phyloP scores from a whole-genome alignment of 306 rosid genomes.

The Arachis stenosperma region DNA sequence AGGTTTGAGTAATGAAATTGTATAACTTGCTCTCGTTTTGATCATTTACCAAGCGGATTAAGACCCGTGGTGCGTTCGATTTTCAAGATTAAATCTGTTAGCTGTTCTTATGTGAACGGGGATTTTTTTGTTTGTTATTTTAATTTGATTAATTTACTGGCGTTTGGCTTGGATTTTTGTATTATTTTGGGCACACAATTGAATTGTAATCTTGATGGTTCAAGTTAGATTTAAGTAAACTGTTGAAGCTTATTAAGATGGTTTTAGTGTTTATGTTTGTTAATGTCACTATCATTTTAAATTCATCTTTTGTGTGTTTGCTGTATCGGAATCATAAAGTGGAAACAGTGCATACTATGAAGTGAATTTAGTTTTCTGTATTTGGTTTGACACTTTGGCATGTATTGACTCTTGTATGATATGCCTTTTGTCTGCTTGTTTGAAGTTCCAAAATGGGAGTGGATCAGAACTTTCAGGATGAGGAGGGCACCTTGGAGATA shows the following conservation, averaged over 20 bases:
- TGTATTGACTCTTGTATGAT: slow-evolving; percentile 29
- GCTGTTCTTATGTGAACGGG: background rate
- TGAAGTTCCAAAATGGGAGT: slow-evolving; percentile 68
- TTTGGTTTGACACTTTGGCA: slow-evolving; percentile 35
- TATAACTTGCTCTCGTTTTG: slow-evolving; percentile 25
- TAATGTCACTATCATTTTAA: background rate
- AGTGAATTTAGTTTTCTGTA: slow-evolving; percentile 19
- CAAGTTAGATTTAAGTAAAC: background rate
- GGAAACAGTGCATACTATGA: slow-evolving; percentile 9
- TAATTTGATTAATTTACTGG: slow-evolving; percentile 33
- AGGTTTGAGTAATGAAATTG: background rate
- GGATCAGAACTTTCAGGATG: slow-evolving; percentile 61
- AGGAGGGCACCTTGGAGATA: slow-evolving; percentile 85
- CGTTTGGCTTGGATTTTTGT: slow-evolving; percentile 23
- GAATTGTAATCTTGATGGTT: slow-evolving; percentile 22
- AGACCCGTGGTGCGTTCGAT: background rate
- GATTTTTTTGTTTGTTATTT: background rate
- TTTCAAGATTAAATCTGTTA: background rate
- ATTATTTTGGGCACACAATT: background rate
- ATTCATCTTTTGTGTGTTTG: slow-evolving; percentile 7
- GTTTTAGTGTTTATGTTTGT: slow-evolving; percentile 13
- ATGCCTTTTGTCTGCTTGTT: slow-evolving; percentile 36
- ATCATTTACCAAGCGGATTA: slow-evolving; percentile 31
- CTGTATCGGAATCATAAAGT: slow-evolving; percentile 13
- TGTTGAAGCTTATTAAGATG: background rate